Evolutionary conservation across 345 rosid genomes (phyloP), one percentile per base, ranked within the genome.

Genomic region (Linum tenue): DNA sequence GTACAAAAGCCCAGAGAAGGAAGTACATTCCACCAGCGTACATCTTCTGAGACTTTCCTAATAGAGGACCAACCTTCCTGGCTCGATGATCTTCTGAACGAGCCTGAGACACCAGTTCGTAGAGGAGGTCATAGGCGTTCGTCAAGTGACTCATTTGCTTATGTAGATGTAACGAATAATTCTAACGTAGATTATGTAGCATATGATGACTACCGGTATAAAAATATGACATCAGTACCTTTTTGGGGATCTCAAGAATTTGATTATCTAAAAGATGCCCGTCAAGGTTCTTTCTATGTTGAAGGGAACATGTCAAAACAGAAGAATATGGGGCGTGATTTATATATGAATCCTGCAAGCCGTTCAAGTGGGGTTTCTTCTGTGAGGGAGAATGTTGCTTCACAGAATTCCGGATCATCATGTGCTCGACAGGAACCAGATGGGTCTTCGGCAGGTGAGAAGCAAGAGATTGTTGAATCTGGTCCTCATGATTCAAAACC

Each of bases 51-150:
- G 84, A 87, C 91, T 62, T 63, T 84, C 64, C 69, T 89, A 60
- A 65, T 84, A 58, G 99, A 95, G 62, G 97, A 91, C 75, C 97
- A 88, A 74, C 99, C 99, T 66, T 95, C 90, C 66, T 95, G 99
- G 99, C 92, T 91, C 64, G 99, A 95, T 82, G 99, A 95, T 82
- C 92, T 91, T 63, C 96, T 95, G 67, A 86, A 91, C 38, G 99
- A 95, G 76, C 99, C 98, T 0, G 98, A 95, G 65, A 95, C 89
- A 55, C 98, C 97, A 61, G 95, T 83, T 17, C 85, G 85, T 17
- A 83, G 72, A 84, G 95, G 90, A 42, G 89, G 91, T 76, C 99
- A 95, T 80, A 76, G 99, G 61, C 96, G 99, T 40, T 95, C 98
- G 42, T 95, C 99, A 5, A 95, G 99, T 70, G 99, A 95, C 78